Conservation (phyloP, 805 yeast species). For the Naumovozyma baii region DNA sequence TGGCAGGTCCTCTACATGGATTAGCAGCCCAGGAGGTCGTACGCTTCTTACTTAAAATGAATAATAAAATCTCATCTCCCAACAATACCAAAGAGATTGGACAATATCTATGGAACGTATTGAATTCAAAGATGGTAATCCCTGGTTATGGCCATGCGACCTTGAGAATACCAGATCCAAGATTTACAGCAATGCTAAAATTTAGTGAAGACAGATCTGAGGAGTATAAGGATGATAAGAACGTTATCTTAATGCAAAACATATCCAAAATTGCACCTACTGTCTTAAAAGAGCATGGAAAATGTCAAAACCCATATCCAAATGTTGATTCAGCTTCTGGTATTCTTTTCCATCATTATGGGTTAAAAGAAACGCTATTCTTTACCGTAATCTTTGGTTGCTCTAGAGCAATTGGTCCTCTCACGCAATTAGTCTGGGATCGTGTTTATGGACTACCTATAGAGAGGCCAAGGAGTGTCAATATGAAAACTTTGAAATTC, state of each 20-base stretch:
- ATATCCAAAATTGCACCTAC: constrained; percentile 64
- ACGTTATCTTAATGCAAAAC: constrained; percentile 57
- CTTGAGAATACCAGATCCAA: constrained; percentile 72
- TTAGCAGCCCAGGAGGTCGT: constrained; percentile 81
- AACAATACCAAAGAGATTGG: constrained; percentile 39
- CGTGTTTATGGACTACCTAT: constrained; percentile 68
- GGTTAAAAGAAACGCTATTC: constrained; percentile 61
- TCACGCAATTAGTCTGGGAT: constrained; percentile 73
- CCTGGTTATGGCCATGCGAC: constrained; percentile 91
- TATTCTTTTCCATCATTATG: constrained; percentile 70
- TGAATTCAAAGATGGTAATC: constrained; percentile 66
- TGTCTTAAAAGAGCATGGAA: constrained; percentile 68
- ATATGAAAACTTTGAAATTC: constrained; percentile 3
- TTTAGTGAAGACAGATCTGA: constrained; percentile 46
- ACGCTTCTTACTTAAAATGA: constrained; percentile 59
- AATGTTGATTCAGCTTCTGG: constrained; percentile 78
- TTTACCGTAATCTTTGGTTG: constrained; percentile 79
- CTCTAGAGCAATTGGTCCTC: constrained; percentile 69
- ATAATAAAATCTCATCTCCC: constrained; percentile 34
- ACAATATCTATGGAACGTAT: constrained; percentile 59
- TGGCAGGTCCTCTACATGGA: constrained; percentile 83
- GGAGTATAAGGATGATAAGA: constrained; percentile 52
- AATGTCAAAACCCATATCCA: constrained; percentile 80
- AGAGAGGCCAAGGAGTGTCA: constrained; percentile 59
- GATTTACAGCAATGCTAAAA: constrained; percentile 64